phyloP scores from a whole-genome alignment of 2,329 filamentous ascomycete genomes.

The Clarireedia hainanense region DNA sequence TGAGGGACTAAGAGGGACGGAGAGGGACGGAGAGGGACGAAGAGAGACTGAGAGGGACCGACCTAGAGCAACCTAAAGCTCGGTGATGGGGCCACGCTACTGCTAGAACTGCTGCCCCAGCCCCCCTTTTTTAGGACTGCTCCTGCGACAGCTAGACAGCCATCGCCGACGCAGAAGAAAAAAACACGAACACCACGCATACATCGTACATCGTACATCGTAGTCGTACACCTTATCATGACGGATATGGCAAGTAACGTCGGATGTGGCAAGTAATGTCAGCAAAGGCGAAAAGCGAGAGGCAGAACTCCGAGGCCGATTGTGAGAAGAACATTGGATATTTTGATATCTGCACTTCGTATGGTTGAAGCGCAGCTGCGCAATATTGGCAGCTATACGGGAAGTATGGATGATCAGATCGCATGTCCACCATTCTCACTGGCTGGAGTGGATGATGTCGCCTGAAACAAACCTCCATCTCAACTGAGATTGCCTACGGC shows the following conservation, averaged over 20 bases:
- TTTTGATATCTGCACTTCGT: too few relatives aligned
- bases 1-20: background rate
- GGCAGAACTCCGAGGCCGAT: background rate
- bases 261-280: background rate
- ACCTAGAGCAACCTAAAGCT: background rate
- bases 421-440: background rate
- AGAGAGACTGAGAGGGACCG: background rate
- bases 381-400: too few relatives aligned
- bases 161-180: background rate
- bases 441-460: background rate
- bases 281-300: background rate
- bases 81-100: too few relatives aligned
- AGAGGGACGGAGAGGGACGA: too few relatives aligned
- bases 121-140: too few relatives aligned
- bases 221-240: background rate
- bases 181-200: background rate
- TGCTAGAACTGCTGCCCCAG: too few relatives aligned
- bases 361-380: background rate
- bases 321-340: too few relatives aligned
- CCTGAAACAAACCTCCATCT: slow-evolving; percentile 7
- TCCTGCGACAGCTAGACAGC: too few relatives aligned
- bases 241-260: background rate
- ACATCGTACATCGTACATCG: background rate
- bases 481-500: background rate
- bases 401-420: background rate